These are phyloP conservation scores for Coprinopsis sp. DNA, from an alignment of 768 basidiomycete species.

Conservation along the genomic window DNA sequence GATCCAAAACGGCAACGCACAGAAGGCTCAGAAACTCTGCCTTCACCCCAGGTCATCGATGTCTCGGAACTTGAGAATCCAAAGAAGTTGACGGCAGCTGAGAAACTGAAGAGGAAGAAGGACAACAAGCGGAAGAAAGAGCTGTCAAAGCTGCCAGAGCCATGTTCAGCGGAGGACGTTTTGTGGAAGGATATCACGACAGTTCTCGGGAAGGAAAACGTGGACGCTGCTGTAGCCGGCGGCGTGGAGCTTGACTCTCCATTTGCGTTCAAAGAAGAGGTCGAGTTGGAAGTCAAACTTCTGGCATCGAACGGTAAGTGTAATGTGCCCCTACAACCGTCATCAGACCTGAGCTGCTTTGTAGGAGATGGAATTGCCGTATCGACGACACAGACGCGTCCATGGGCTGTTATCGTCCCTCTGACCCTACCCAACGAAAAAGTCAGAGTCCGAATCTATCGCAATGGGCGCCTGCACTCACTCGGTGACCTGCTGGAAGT, in stretches of 20 bases:
- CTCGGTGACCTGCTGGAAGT: conserved; percentile 71
- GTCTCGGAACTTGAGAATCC: neutral
- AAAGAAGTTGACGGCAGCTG: conserved; percentile 26
- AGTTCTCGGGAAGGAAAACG: conserved; percentile 58
- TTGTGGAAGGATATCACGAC: conserved; percentile 64
- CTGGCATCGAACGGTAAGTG: conserved; percentile 62
- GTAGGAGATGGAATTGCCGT: conserved; percentile 67
- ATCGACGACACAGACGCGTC: conserved; percentile 38
- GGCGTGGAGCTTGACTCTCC: conserved; percentile 56
- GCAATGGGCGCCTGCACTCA: conserved; percentile 66
- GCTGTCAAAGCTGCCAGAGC: conserved; percentile 43
- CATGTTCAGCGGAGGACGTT: conserved; percentile 71
- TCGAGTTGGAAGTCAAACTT: conserved; percentile 61
- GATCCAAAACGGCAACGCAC: conserved; percentile 5
- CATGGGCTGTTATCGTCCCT: conserved; percentile 83
- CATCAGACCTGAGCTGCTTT: neutral
- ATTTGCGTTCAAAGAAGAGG: conserved; percentile 52
- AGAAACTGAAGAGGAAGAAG: conserved; percentile 16
- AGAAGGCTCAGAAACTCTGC: neutral
- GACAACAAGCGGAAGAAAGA: conserved; percentile 35
- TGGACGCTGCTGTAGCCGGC: conserved; percentile 43
- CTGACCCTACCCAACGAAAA: conserved; percentile 83
- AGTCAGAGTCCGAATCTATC: conserved; percentile 68
- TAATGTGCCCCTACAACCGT: neutral
- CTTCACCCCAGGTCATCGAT: neutral